Evolutionary conservation across 1,284 basidiomycete species (phyloP).

Genomic region (Rhizoctonia solani): DNA sequence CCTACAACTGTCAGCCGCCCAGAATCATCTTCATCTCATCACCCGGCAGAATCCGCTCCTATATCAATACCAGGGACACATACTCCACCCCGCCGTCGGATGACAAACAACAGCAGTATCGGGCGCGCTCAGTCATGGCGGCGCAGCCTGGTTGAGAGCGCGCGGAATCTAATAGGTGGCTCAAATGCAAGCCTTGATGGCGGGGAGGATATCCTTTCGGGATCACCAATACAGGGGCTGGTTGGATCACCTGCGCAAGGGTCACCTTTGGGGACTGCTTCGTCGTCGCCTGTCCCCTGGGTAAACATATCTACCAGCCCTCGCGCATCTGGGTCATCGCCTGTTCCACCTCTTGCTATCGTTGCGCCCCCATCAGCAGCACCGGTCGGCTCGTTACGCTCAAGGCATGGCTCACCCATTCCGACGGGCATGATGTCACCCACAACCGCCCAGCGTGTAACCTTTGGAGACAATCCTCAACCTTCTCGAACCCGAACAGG

Average conservation of each 20-base stretch:
- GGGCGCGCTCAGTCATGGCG: conserved; percentile 28
- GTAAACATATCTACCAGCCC: conserved; percentile 12
- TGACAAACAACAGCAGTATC: conserved; percentile 26
- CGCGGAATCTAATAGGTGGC: conserved; percentile 18
- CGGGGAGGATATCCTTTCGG: background rate
- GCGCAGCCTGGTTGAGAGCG: conserved; percentile 20
- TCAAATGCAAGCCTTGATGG: background rate
- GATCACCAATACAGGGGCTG: background rate
- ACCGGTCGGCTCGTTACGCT: background rate
- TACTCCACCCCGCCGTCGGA: conserved; percentile 22
- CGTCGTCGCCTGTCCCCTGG: conserved; percentile 22
- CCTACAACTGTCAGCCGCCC: no score
- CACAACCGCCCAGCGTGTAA: conserved; percentile 2
- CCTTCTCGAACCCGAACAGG: background rate
- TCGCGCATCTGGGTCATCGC: background rate
- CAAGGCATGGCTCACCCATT: conserved; percentile 18
- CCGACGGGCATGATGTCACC: conserved; percentile 8
- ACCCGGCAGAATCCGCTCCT: background rate
- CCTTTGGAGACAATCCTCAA: conserved; percentile 24
- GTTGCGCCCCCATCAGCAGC: background rate
- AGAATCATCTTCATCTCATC: background rate
- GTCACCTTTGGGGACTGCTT: conserved; percentile 3
- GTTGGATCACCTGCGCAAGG: background rate
- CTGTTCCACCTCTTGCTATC: background rate
- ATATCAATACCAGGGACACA: background rate